phyloP scores from a whole-genome alignment of 352 stramenopile genomes.

The Phytophthora pinifolia region DNA sequence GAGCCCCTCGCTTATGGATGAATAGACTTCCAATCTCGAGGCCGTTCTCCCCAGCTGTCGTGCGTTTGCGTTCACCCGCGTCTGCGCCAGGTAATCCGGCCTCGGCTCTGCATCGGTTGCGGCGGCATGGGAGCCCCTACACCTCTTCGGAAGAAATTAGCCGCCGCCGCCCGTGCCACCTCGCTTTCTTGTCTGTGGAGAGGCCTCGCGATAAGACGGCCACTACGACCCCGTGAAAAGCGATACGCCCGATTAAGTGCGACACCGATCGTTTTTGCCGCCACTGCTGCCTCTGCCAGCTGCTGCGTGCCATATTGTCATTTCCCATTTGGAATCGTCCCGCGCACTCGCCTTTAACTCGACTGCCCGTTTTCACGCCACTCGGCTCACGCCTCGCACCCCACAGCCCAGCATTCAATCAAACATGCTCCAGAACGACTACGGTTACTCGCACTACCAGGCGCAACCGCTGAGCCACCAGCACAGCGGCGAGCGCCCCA shows the following conservation, averaged over 20 bases:
- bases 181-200: slow-evolving; percentile 40
- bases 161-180: slow-evolving; percentile 1
- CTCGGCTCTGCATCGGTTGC: slow-evolving; percentile 22
- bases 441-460: slow-evolving; percentile 59
- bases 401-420: neutral
- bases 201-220: slow-evolving; percentile 38
- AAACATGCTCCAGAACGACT: slow-evolving; percentile 62
- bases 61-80: slow-evolving; percentile 20
- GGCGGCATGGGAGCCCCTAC: slow-evolving; percentile 15
- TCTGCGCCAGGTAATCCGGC: slow-evolving; percentile 16
- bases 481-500: slow-evolving; percentile 58
- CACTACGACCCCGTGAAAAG: slow-evolving; percentile 16
- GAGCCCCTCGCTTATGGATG: slow-evolving; percentile 1
- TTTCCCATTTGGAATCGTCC: slow-evolving; percentile 70
- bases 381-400: slow-evolving; percentile 4
- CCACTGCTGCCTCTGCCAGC: slow-evolving; percentile 30
- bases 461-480: slow-evolving; percentile 39
- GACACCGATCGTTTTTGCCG: neutral
- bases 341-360: slow-evolving; percentile 21
- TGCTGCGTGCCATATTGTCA: slow-evolving; percentile 66
- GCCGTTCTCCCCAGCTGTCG: slow-evolving; percentile 18
- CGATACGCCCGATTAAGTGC: slow-evolving; percentile 7
- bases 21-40: no score
- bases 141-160: slow-evolving; percentile 22
- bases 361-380: neutral